Base-by-base conservation (phyloP, 2,329 filamentous ascomycete species). In the Alternaria ethzedia region DNA sequence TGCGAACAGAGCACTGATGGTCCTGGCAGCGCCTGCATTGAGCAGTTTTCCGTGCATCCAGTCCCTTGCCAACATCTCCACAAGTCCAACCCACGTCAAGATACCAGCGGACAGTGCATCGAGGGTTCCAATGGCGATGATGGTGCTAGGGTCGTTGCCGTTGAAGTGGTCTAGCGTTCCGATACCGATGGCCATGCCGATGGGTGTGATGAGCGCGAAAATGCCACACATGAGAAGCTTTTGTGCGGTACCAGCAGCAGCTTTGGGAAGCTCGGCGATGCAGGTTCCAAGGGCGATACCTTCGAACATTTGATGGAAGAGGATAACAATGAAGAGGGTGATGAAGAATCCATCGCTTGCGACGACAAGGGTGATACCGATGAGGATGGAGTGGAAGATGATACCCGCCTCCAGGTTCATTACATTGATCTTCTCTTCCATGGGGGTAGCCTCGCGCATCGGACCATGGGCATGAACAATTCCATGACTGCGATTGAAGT, bases 131-230 rank as follows among this genome's bases (percentile, higher is more conserved):
- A 94, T 88, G 3, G 91, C 89, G 46, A 94, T 79, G 44, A 93
- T 83, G 0, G 91, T 94, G 2, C 84, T 83, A 4, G 84, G 86
- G 69, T 92, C 86, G 70, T 91, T 93, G 5, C 90, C 91, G 70
- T 94, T 94, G 80, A 93, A 94, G 9, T 83, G 77, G 41, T 89
- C 80, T 26, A 94, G 79, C 4, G 91, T 90, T 3, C 90, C 90
- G 32, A 93, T 89, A 1, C 92, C 91, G 63, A 95, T 93, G 0
- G 89, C 90, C 91, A 94, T 94, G 11, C 91, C 92, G 28, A 93
- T 82, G 0, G 91, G 91, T 0, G 91, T 94, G 58, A 92, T 88
- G 25, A 93, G 81, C 0, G 90, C 86, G 70, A 93, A 94, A 0
- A 85, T 83, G 2, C 78, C 68, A 0, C 86, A 90, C 81, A 94